Percentiles rank a stretch among this genome's conserved stretches.
phyloP scores from a whole-genome alignment of 176 grass and related monocot species.

The Aegilops tauschii region DNA sequence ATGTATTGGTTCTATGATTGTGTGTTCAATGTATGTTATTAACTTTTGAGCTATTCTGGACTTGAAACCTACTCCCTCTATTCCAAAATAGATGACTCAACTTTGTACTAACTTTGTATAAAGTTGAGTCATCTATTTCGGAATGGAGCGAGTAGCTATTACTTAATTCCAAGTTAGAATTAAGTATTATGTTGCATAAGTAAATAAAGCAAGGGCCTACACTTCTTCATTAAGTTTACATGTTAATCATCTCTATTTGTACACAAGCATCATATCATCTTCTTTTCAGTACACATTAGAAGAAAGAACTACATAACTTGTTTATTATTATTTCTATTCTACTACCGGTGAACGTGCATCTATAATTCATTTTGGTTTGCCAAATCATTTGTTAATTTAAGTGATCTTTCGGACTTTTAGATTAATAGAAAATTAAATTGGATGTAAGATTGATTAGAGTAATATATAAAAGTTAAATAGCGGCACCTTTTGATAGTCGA shows the following conservation, averaged over 20 bases:
- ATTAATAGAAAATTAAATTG: no score
- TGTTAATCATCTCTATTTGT: neutral
- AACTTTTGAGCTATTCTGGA: neutral
- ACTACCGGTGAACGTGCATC: neutral
- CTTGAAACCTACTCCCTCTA: neutral
- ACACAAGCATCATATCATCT: slow-evolving; percentile 2
- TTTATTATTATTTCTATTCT: no score
- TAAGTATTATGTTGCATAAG: neutral
- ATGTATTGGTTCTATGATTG: neutral
- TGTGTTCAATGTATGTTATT: neutral
- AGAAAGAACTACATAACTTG: no score
- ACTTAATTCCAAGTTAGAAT: neutral
- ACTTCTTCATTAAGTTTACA: slow-evolving; percentile 1
- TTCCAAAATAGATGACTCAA: no score
- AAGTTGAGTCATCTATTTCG: no score
- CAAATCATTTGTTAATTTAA: neutral
- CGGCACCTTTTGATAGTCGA: no score
- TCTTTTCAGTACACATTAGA: neutral
- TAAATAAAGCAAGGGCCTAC: neutral
- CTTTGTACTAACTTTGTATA: no score
- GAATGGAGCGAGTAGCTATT: neutral
- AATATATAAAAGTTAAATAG: no score
- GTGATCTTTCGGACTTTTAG: neutral
- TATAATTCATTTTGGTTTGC: slow-evolving; percentile 18
- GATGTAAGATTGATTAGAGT: no score